Evolutionary conservation across 2,329 filamentous ascomycete species (phyloP).

Genomic region (Cryoendolithus antarcticus): DNA sequence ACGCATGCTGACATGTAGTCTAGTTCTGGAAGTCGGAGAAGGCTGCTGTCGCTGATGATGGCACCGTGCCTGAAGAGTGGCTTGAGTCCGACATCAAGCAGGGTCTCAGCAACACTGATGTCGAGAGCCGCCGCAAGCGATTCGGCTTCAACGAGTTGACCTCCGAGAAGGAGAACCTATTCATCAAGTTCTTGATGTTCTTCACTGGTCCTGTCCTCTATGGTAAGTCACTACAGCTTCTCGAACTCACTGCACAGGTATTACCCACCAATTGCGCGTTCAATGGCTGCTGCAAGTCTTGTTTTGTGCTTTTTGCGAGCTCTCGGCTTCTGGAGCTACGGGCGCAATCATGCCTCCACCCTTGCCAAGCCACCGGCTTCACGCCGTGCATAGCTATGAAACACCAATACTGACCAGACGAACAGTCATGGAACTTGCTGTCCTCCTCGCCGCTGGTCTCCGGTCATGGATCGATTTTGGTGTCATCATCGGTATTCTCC

Average conservation of each 20-base stretch:
- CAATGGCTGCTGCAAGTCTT: constrained; percentile 2
- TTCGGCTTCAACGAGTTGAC: constrained; percentile 60
- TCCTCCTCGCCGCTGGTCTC: constrained; percentile 60
- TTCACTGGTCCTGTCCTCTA: constrained; percentile 68
- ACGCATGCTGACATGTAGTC: constrained; percentile 33
- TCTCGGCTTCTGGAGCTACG: constrained; percentile 14
- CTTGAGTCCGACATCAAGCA: constrained; percentile 54
- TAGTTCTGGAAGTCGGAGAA: constrained; percentile 25
- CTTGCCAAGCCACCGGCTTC: constrained; percentile 11
- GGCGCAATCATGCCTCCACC: constrained; percentile 3
- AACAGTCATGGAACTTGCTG: constrained; percentile 64
- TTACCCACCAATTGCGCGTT: background rate
- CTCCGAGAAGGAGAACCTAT: constrained; percentile 63
- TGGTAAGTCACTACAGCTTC: constrained; percentile 39
- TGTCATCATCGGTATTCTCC: constrained; percentile 63
- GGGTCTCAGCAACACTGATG: constrained; percentile 47
- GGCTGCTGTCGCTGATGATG: constrained; percentile 24
- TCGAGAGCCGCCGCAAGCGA: constrained; percentile 53
- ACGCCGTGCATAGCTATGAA: background rate
- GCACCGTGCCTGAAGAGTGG: constrained; percentile 51
- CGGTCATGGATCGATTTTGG: constrained; percentile 66
- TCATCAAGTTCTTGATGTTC: constrained; percentile 62
- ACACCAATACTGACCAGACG: constrained; percentile 1
- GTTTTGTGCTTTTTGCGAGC: constrained; percentile 10
- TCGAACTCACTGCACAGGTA: background rate